Evolutionary conservation across 164 flowering plant species (phyloP).

Genomic region (Protea cynaroides): DNA sequence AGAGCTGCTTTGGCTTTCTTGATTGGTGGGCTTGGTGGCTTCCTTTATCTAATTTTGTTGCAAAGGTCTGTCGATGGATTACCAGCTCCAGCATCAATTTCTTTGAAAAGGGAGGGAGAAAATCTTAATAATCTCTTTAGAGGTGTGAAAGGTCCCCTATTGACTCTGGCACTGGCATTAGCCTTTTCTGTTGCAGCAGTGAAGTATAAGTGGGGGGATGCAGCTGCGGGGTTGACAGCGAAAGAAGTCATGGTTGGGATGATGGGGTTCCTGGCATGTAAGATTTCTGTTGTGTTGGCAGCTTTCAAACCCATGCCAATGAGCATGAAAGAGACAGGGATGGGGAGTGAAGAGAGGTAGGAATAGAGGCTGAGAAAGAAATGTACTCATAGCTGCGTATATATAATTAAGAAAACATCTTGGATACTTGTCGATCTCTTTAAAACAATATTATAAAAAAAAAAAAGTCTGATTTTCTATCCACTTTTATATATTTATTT

Average conservation of each 20-base stretch:
- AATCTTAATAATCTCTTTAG: constrained; percentile 22
- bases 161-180: constrained; percentile 42
- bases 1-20: constrained; percentile 49
- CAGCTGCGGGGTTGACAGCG: constrained; percentile 30
- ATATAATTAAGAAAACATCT: too few species aligned
- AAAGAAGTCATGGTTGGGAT: constrained; percentile 59
- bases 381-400: too few species aligned
- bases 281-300: constrained; percentile 73
- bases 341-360: too few species aligned
- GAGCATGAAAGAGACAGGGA: constrained; percentile 17
- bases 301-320: constrained; percentile 60
- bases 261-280: constrained; percentile 74
- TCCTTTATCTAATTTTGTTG: constrained; percentile 61
- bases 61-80: constrained; percentile 81
- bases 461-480: too few species aligned
- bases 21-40: constrained; percentile 64
- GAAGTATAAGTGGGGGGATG: constrained; percentile 41
- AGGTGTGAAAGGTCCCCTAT: constrained; percentile 39
- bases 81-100: constrained; percentile 30
- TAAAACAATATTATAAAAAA: too few species aligned
- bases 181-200: constrained; percentile 26
- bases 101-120: constrained; percentile 11
- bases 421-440: too few species aligned
- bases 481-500: too few species aligned
- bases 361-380: too few species aligned